Base-by-base conservation (phyloP, 1,284 basidiomycete genomes). In the Ganoderma lingzhi region DNA sequence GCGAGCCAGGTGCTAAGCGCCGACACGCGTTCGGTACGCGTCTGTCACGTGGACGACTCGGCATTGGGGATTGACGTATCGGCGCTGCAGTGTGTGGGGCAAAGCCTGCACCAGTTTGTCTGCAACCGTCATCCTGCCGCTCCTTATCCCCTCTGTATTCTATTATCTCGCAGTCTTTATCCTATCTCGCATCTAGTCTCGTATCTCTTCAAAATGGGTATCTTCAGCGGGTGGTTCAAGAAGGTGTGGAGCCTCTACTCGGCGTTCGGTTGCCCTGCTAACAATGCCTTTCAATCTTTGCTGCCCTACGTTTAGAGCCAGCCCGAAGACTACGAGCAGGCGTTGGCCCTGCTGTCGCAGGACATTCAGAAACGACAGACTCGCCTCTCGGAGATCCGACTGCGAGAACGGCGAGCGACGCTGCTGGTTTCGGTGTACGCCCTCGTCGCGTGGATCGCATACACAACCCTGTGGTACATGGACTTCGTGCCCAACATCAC, bases 381-480 rank as follows among this genome's bases (percentile, higher is more conserved):
- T 44, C 88, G 91, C 69, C 89, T 99, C 9, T 92, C 94, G 0
- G 96, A 97, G 78, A 94, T 99, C 76, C 90, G 95, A 12, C 83
- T 95, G 62, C 90, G 96, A 32, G 93, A 98, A 80, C 88, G 96
- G 48, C 87, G 96, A 2, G 86, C 94, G 2, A 93, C 92, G 14
- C 85, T 97, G 59, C 84, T 94, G 39, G 89, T 95, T 61, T 96
- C 96, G 0, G 80, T 96, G 6, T 97, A 96, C 78, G 92, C 95
- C 0, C 82, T 97, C 72, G 87, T 90, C 0, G 80, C 87, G 45
- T 99, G 96, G 96, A 86, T 89, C 39, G 79, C 89, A 23, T 98
- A 97, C 82, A 86, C 92, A 53, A 89, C 84, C 32, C 76, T 94
- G 64, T 98, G 97, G 95, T 99, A 95, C 82, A 83, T 90, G 62